phyloP scores from a whole-genome alignment of 2,329 filamentous ascomycete species.

The Ramichloridium luteum region DNA sequence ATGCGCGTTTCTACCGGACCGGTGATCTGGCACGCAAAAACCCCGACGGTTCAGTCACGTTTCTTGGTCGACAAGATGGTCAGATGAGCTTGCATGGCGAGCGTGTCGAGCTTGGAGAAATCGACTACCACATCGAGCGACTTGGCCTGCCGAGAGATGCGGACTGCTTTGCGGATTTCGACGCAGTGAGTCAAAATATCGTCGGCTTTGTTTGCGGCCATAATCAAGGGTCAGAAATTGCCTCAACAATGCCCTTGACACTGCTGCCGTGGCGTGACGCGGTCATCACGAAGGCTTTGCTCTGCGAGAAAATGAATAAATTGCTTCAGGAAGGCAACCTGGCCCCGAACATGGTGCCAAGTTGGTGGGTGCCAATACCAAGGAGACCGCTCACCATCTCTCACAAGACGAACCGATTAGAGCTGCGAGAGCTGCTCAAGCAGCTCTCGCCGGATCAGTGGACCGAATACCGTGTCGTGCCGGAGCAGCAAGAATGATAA shows the following conservation, averaged over 20 bases:
- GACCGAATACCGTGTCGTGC: not conserved
- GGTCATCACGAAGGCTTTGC: not conserved
- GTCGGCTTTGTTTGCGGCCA: not conserved
- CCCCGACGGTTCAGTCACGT: constrained; percentile 1
- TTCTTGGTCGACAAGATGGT: constrained; percentile 2
- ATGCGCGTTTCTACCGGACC: constrained; percentile 1
- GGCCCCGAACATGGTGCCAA: constrained; percentile 1
- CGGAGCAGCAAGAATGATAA: too few species aligned
- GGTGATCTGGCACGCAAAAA: constrained; percentile 2
- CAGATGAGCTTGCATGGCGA: constrained; percentile 4
- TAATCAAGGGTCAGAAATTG: not conserved
- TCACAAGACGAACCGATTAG: not conserved
- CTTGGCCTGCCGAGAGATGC: not conserved
- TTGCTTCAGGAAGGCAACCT: not conserved
- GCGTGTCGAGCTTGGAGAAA: constrained; percentile 3
- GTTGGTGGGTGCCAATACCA: not conserved
- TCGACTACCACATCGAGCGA: constrained; percentile 3
- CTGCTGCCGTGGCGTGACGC: not conserved
- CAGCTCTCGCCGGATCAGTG: not conserved
- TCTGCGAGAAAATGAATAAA: not conserved
- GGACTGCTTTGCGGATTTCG: not conserved
- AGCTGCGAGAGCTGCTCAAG: not conserved
- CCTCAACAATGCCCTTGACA: not conserved
- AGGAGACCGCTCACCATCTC: not conserved
- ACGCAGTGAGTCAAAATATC: not conserved